Percentiles rank a stretch among this genome's conserved stretches.
phyloP scores from a whole-genome alignment of 2,329 filamentous ascomycete species.

The Grosmannia serpens region DNA sequence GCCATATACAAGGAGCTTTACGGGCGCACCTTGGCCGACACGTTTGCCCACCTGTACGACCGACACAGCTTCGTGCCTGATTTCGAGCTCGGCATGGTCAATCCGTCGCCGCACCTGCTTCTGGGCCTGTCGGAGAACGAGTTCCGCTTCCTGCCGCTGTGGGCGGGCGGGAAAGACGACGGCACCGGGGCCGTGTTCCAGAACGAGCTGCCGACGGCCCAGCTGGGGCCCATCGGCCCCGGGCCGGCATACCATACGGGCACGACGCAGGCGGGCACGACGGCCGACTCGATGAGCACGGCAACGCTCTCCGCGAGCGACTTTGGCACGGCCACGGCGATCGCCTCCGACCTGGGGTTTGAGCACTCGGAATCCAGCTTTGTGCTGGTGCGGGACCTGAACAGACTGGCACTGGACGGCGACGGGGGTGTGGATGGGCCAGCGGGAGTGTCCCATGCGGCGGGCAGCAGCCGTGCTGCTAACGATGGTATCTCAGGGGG shows the following conservation, averaged over 20 bases:
- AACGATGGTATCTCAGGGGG: neutral
- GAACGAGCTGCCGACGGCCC: slow-evolving; percentile 25
- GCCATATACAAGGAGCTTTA: no score
- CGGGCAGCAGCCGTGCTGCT: neutral
- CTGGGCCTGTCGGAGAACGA: slow-evolving; percentile 44
- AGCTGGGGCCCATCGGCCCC: slow-evolving; percentile 33
- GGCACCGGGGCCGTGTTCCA: slow-evolving; percentile 39
- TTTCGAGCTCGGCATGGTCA: slow-evolving; percentile 21
- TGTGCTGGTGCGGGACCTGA: neutral
- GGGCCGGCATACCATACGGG: slow-evolving; percentile 37
- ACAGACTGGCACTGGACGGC: neutral
- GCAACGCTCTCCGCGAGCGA: slow-evolving; percentile 4
- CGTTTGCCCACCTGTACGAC: neutral
- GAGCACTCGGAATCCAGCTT: neutral
- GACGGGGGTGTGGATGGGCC: neutral
- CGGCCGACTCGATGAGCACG: slow-evolving; percentile 11
- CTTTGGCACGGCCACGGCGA: no score
- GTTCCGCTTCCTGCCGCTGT: slow-evolving; percentile 51
- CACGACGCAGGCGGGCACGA: slow-evolving; percentile 15
- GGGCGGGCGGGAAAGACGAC: slow-evolving; percentile 47
- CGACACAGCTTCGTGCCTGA: slow-evolving; percentile 7
- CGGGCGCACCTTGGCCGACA: neutral
- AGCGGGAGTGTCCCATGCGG: neutral
- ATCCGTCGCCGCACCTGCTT: slow-evolving; percentile 30
- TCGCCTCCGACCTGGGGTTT: no score